Percentiles rank a stretch among this genome's conserved stretches.
Evolutionary conservation across 176 grass and related monocot genomes (phyloP).

Genomic region (Oryza australiensis): DNA sequence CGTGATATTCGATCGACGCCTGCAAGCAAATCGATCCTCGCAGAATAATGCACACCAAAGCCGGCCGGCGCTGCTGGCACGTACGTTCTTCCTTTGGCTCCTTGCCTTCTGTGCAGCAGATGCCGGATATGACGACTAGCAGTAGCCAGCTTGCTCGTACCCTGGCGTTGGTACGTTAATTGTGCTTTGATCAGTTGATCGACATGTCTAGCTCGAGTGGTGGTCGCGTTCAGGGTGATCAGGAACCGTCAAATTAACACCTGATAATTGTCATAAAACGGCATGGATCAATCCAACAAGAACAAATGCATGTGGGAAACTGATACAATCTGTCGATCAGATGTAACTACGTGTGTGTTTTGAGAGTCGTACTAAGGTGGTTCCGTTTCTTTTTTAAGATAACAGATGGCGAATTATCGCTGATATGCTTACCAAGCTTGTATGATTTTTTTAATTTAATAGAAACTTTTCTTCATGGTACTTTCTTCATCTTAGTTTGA

Average conservation of each 20-base stretch:
- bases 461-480: too few species aligned
- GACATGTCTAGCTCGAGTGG: too few species aligned
- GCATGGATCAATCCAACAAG: background rate
- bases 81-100: background rate
- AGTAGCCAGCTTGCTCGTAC: background rate
- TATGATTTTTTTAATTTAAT: too few species aligned
- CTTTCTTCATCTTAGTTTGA: too few species aligned
- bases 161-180: background rate
- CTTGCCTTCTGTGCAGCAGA: too few species aligned
- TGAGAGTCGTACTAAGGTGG: too few species aligned
- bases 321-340: background rate
- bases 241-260: background rate
- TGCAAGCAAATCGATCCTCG: background rate
- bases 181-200: background rate
- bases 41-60: background rate
- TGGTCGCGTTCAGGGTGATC: background rate
- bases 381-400: too few species aligned
- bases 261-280: background rate
- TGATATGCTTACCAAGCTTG: too few species aligned
- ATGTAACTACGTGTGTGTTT: too few species aligned
- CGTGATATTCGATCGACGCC: background rate
- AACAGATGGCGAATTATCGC: too few species aligned
- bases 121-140: too few species aligned
- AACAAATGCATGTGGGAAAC: background rate
- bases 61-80: background rate